Base-by-base conservation (phyloP, 1,284 basidiomycete species). In the Tausonia pullulans region DNA sequence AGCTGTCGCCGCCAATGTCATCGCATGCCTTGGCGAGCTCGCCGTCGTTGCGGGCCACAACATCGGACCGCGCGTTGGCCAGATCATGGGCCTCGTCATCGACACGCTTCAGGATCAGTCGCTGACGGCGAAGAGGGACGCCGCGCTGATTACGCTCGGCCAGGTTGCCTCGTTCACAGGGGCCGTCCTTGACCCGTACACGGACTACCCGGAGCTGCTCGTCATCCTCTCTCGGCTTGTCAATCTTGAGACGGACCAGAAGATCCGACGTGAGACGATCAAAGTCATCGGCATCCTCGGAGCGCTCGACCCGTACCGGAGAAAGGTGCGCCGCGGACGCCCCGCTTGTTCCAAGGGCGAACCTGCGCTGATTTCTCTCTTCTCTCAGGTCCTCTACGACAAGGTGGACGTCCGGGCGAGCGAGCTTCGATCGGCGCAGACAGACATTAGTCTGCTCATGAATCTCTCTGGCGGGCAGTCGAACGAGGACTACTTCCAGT, bases 401-500 rank as follows among this genome's bases (percentile, higher is more conserved):
- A 87, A 87, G 82, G 79, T 66, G 0, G 84, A 82, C 65, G 91
- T 94, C 71, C 84, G 84, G 0, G 82, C 76, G 41, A 72, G 75
- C 80, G 67, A 79, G 67, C 71, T 75, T 13, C 77, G 77, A 11
- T 75, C 78, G 50, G 76, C 78, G 56, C 77, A 79, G 44, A 81
- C 81, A 41, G 82, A 84, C 69, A 79, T 83, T 44, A 79, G 80
- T 8, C 77, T 83, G 59, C 76, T 82, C 14, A 80, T 81, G 69
- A 80, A 81, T 70, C 77, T 77, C 8, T 76, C 73, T 76, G 84
- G 43, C 81, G 81, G 68, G 78, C 84, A 65, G 80, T 86, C 69
- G 82, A 84, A 77, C 40, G 96, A 98, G 70, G 96, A 98, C 73
- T 98, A 97, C 76, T 98, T 94, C 78, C 96, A 98, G 74, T 93